Evolutionary conservation across 2,329 filamentous ascomycete genomes (phyloP).

Genomic region (Aspergillus sp.): DNA sequence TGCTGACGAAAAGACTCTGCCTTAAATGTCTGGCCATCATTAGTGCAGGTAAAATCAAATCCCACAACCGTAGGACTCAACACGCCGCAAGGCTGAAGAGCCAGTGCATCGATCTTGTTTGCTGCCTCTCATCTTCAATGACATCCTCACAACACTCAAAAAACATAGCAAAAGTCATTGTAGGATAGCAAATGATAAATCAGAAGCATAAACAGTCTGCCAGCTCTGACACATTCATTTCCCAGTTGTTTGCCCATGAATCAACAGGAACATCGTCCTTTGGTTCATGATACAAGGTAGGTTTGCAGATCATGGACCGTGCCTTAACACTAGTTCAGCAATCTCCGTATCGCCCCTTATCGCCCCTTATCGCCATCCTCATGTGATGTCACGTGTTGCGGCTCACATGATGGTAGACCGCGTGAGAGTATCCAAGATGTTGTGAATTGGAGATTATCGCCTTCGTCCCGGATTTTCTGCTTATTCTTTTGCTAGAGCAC

Average conservation of each 20-base stretch:
- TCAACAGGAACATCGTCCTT: neutral
- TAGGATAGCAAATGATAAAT: no score
- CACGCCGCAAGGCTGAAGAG: slow-evolving; percentile 4
- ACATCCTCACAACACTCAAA: neutral
- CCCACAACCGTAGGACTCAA: neutral
- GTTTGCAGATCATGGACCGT: neutral
- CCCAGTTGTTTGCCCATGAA: no score
- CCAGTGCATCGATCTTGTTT: slow-evolving; percentile 3
- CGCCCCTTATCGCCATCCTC: neutral
- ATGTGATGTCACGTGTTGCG: slow-evolving; percentile 5
- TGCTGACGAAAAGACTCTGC: neutral
- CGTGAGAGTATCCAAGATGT: neutral
- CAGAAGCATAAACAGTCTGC: no score
- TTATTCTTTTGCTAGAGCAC: neutral
- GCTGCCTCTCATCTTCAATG: neutral
- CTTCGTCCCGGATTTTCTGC: neutral
- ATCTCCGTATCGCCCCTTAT: neutral
- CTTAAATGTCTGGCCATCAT: neutral
- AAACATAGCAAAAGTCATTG: neutral
- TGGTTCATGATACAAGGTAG: neutral
- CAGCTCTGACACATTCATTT: no score
- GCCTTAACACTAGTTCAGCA: neutral
- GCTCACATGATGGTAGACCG: neutral
- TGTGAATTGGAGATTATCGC: neutral
- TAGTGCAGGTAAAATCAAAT: neutral